Evolutionary conservation across 768 basidiomycete species (phyloP).

Genomic region (Lepiota subincarnata): DNA sequence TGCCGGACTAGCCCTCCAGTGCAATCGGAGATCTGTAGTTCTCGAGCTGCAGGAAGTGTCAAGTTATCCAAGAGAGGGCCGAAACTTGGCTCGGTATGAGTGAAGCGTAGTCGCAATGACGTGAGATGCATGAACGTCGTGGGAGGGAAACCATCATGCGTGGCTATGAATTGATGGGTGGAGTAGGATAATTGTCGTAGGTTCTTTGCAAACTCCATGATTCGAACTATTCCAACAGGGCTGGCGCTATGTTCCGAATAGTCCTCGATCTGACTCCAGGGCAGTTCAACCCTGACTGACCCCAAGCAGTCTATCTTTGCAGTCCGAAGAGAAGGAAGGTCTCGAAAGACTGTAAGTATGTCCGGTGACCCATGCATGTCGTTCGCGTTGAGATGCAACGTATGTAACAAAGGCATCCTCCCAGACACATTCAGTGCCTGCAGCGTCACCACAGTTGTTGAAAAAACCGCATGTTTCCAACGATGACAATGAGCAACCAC

Average conservation of each 20-base stretch:
- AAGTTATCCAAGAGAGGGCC: background rate
- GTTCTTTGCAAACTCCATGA: background rate
- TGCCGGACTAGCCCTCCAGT: background rate
- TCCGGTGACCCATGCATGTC: background rate
- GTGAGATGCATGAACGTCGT: background rate
- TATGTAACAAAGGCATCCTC: background rate
- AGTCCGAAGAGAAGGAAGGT: background rate
- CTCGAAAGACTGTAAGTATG: background rate
- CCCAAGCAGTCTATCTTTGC: background rate
- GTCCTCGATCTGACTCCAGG: background rate
- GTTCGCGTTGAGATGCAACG: background rate
- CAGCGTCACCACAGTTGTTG: background rate
- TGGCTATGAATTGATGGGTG: background rate
- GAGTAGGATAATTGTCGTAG: background rate
- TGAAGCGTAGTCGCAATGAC: background rate
- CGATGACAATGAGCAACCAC: background rate
- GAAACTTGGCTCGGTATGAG: background rate
- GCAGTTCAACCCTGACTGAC: background rate
- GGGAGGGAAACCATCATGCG: background rate
- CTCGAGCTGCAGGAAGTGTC: background rate
- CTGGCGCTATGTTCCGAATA: background rate
- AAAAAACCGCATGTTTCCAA: background rate
- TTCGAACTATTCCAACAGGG: background rate
- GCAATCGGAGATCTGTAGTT: background rate
- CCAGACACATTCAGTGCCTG: background rate